Conservation (phyloP, 148 eudicot genomes). For the Arbutus unedo region DNA sequence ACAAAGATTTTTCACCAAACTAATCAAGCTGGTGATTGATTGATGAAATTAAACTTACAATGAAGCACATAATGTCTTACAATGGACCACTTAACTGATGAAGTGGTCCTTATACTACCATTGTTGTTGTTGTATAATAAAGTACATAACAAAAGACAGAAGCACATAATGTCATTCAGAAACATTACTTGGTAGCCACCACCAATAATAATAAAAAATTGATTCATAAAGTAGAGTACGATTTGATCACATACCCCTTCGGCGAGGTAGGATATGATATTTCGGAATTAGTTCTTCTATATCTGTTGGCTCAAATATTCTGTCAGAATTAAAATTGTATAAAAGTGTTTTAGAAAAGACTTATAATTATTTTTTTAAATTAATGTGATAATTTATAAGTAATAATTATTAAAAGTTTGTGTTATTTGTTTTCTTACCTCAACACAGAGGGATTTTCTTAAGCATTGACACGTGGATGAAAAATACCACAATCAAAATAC, state of each 20-base stretch:
- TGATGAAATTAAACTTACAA: neutral
- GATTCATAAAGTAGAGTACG: neutral
- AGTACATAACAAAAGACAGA: neutral
- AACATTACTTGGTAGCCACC: slow-evolving; percentile 4
- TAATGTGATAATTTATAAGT: no score
- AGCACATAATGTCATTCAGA: neutral
- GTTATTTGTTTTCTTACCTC: no score
- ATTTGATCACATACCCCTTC: no score
- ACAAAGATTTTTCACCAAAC: slow-evolving; percentile 3
- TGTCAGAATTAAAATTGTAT: no score
- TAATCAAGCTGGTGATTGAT: slow-evolving; percentile 12
- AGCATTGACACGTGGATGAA: no score
- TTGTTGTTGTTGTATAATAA: neutral
- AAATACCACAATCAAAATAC: no score
- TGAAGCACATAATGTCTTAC: neutral
- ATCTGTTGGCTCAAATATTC: no score
- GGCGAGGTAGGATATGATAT: neutral
- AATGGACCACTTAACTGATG: slow-evolving; percentile 12
- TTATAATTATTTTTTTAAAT: no score
- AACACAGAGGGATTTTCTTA: no score
- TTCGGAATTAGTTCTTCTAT: neutral
- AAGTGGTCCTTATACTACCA: slow-evolving; percentile 16
- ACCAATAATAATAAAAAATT: neutral
- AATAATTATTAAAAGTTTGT: no score
- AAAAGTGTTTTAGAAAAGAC: no score